These are phyloP conservation scores for Coemansia sp. DNA, from an alignment of 192 early-diverging fungal genomes.

Conservation along the genomic window DNA sequence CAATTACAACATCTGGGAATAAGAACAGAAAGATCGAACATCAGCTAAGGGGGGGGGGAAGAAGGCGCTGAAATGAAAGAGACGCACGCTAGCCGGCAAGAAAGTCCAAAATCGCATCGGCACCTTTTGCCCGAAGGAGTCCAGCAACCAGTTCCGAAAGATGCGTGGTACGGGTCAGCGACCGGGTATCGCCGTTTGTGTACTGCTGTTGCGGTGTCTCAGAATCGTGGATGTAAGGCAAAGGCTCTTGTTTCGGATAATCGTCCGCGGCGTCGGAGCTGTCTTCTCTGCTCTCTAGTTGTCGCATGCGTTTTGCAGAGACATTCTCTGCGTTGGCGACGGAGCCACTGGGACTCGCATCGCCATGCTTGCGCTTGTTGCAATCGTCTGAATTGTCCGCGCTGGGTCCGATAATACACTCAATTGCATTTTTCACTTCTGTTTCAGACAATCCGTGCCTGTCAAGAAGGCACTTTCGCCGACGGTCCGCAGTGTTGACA, in stretches of 20 bases:
- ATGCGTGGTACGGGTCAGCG: neutral
- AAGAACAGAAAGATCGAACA: too few species aligned
- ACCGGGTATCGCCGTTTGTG: neutral
- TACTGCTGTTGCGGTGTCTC: neutral
- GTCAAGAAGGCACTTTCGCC: neutral
- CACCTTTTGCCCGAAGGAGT: constrained; percentile 27
- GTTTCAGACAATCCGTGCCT: neutral
- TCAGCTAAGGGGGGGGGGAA: too few species aligned
- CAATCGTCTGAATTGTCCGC: neutral
- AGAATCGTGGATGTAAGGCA: neutral
- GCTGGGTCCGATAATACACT: neutral
- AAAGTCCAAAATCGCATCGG: constrained; percentile 30
- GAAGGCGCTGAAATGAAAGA: neutral
- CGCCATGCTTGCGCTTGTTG: constrained; percentile 1
- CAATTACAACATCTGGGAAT: neutral
- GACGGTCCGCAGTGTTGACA: neutral
- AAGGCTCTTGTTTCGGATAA: neutral
- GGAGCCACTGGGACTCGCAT: neutral
- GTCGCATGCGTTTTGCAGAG: neutral
- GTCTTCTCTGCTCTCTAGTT: neutral
- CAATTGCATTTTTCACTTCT: neutral
- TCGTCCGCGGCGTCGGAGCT: neutral
- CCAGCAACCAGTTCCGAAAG: constrained; percentile 17
- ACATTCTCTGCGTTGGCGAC: neutral
- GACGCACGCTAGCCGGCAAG: constrained; percentile 5